Base-by-base conservation (phyloP, 306 rosid genomes). In the Rosa lucieae region DNA sequence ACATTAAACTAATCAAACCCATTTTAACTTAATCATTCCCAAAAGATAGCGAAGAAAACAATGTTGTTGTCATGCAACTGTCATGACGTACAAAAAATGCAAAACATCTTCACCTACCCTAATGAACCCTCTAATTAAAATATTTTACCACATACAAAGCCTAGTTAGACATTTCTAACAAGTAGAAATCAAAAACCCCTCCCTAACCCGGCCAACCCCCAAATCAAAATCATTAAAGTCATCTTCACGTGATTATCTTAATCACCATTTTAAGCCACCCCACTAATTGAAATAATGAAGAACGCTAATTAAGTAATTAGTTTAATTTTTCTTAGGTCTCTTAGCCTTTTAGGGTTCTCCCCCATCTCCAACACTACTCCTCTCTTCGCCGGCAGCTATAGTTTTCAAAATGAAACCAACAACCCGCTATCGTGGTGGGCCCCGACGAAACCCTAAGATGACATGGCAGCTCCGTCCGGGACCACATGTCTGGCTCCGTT, bases 361-460 rank as follows among this genome's bases (percentile, higher is more conserved):
- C 67, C 0, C 26, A 39, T 67, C 12, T 21, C 67, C 80, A 77
- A 52, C 74, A 77, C 40, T 0, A 49, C 40, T 5, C 11, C 56
- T 63, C 47, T 14, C 49, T n/a, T 26, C 87, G 93, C 92, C 95
- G 89, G 95, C 93, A 78, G 79, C 84, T 23, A 79, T 88, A 89
- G 71, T 75, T 81, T 61, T 21, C 91, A 14, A 40, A 72, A 62
- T 74, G 49, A 43, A 35, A 29, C 65, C 67, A 85, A 84, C 95
- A 83, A 73, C 52, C 42, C 79, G 74, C 73, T 75, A 61, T 86
- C 87, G 82, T 84, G 90, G 58, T 55, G 77, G 70, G 44, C 85
- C 67, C 3, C 0, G 78, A 67, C 82, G 78, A 80, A 72, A 5
- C 32, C 48, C 2, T 0, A 14, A 21, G 87, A 75, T 86, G 83